These are phyloP conservation scores for Epichloe festucae DNA, from an alignment of 2,329 filamentous ascomycete species.

Conservation along the genomic window DNA sequence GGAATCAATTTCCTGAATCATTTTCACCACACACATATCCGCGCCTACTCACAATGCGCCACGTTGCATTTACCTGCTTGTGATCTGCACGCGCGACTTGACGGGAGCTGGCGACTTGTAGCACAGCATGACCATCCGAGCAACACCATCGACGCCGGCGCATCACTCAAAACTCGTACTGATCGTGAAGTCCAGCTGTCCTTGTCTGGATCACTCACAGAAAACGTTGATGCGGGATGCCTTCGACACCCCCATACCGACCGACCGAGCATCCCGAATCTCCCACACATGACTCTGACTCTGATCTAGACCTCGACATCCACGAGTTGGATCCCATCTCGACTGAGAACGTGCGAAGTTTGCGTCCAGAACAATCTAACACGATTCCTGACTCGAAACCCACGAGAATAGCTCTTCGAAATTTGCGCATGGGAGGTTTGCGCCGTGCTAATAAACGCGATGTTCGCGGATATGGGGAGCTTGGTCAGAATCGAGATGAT, in stretches of 20 bases:
- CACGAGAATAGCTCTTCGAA: constrained; percentile 56
- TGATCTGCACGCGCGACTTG: constrained; percentile 2
- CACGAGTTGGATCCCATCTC: constrained; percentile 62
- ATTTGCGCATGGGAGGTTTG: constrained; percentile 52
- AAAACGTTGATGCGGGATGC: constrained; percentile 34
- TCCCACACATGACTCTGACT: constrained; percentile 57
- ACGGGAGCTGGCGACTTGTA: background rate
- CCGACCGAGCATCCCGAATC: constrained; percentile 51
- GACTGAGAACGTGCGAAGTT: constrained; percentile 20
- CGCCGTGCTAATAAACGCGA: constrained; percentile 42
- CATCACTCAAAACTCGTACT: constrained; percentile 7
- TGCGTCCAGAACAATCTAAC: constrained; percentile 15
- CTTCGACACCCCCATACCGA: constrained; percentile 38
- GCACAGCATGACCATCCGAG: constrained; percentile 11
- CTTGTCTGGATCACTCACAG: background rate
- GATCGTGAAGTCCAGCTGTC: constrained; percentile 7
- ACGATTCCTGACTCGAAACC: constrained; percentile 35
- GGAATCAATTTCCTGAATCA: no score
- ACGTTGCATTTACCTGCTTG: constrained; percentile 6
- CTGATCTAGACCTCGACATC: constrained; percentile 59
- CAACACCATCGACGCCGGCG: constrained; percentile 7
- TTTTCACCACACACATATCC: background rate
- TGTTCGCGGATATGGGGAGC: constrained; percentile 44
- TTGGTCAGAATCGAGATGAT: constrained; percentile 42
- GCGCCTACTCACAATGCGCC: constrained; percentile 1